Base-by-base conservation (phyloP, 164 flowering plant genomes). In the Malania oleifera region DNA sequence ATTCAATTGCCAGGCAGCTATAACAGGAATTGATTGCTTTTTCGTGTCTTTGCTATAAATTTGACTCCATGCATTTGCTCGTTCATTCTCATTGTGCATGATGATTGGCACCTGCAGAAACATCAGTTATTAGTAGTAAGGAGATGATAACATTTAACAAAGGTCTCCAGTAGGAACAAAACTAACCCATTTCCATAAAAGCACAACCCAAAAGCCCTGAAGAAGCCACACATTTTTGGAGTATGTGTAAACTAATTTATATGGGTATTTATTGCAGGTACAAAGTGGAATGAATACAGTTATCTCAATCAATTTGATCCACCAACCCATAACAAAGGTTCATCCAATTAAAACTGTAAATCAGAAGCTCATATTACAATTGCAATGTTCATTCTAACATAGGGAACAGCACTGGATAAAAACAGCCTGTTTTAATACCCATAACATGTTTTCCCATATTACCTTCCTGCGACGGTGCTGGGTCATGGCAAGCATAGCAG, bases 401-500 rank as follows among this genome's bases (percentile, higher is more conserved):
- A n/a, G n/a, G n/a, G n/a, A n/a, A n/a, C n/a, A n/a, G n/a, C n/a
- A n/a, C n/a, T n/a, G n/a, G n/a, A n/a, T 46, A 31, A 44, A n/a
- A 46, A 24, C 9, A 38, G 11, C 41, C 26, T 56, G 35, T 9
- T 44, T 7, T 19, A 29, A 17, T 37, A 39, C 37, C 59, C 17
- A 39, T 2, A 40, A 52, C 4, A 48, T 24, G 12, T 41, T 67
- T 50, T 7, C 35, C 35, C 19, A 14, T 37, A 23, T n/a, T 67
- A 90, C 99, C 97, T 90, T 93, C 76, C 65, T 88, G 60, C 88
- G 92, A 6, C 99, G 91, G 70, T 93, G 99, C 69, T 90, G 92
- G 52, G 92, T 93, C 97, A 93, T 93, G 64, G 99, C 96, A 75
- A 90, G 95, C 99, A 93, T 93, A 37, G 97, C 96, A 48, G 99